Conservation (phyloP, 2,329 filamentous ascomycete genomes). For the Fusarium duplospermum region DNA sequence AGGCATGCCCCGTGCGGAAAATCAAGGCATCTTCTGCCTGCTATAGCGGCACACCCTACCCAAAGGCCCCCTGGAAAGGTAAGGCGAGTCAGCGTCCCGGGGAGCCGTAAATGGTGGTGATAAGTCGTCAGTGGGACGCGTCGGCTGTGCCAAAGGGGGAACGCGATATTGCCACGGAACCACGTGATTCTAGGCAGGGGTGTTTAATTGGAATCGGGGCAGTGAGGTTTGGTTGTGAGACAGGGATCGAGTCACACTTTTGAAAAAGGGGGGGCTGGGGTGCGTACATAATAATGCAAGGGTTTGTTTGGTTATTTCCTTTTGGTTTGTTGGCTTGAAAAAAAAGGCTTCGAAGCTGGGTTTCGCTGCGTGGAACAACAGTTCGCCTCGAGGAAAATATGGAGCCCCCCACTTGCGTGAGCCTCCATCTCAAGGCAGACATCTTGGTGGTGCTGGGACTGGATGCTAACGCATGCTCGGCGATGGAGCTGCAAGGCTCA, state of each 20-base stretch:
- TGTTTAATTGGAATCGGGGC: slow-evolving; percentile 16
- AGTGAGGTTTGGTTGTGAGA: neutral
- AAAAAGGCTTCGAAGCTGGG: neutral
- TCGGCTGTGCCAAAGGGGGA: neutral
- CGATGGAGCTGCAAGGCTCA: slow-evolving; percentile 41
- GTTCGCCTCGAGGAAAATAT: slow-evolving; percentile 8
- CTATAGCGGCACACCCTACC: slow-evolving; percentile 34
- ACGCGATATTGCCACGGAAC: slow-evolving; percentile 12
- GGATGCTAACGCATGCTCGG: slow-evolving; percentile 41
- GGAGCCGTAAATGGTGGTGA: slow-evolving; percentile 29
- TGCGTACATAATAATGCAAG: slow-evolving; percentile 17
- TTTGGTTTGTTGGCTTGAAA: neutral
- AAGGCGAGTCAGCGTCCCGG: slow-evolving; percentile 37
- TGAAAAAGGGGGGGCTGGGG: slow-evolving; percentile 24
- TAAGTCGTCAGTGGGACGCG: slow-evolving; percentile 37
- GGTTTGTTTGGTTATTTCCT: slow-evolving; percentile 12
- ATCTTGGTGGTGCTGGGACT: slow-evolving; percentile 39
- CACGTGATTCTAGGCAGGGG: slow-evolving; percentile 34
- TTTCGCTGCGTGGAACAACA: slow-evolving; percentile 1
- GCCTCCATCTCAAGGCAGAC: slow-evolving; percentile 42
- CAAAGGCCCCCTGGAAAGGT: slow-evolving; percentile 17
- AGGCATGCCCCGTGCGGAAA: slow-evolving; percentile 40
- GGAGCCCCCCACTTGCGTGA: slow-evolving; percentile 9
- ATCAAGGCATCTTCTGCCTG: slow-evolving; percentile 34
- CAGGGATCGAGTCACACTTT: slow-evolving; percentile 21